phyloP scores from a whole-genome alignment of 2,329 filamentous ascomycete genomes.

The Fusarium torreyae region DNA sequence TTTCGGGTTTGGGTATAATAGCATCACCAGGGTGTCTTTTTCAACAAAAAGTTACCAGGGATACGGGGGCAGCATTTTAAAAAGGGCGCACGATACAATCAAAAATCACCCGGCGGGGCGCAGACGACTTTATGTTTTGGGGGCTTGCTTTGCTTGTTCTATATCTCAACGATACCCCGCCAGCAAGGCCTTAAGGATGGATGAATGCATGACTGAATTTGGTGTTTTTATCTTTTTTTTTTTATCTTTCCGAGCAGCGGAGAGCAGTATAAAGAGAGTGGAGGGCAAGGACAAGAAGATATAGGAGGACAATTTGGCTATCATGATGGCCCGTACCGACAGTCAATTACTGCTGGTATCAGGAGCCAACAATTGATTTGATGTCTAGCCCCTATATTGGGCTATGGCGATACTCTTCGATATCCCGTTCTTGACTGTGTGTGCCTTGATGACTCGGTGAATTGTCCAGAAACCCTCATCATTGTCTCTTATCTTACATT shows the following conservation, averaged over 20 bases:
- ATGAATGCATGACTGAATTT: constrained; percentile 48
- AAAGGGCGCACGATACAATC: constrained; percentile 48
- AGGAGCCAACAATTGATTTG: constrained; percentile 32
- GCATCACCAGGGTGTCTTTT: constrained; percentile 56
- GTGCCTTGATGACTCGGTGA: constrained; percentile 11
- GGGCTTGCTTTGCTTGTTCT: constrained; percentile 55
- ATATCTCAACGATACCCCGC: constrained; percentile 61
- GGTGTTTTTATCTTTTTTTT: constrained; percentile 21
- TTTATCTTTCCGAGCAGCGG: constrained; percentile 6
- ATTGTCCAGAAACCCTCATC: neutral
- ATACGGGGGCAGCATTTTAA: constrained; percentile 47
- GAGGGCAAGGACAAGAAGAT: constrained; percentile 5
- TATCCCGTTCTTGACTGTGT: neutral
- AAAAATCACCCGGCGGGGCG: constrained; percentile 48
- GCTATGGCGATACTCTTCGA: constrained; percentile 27
- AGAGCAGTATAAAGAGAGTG: constrained; percentile 20
- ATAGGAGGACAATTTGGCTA: constrained; percentile 13
- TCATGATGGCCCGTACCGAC: constrained; percentile 8
- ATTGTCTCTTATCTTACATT: constrained; percentile 1
- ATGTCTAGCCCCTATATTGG: constrained; percentile 36
- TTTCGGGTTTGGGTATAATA: constrained; percentile 44
- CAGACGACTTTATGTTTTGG: constrained; percentile 52
- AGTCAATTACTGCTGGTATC: constrained; percentile 5
- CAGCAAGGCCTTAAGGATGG: constrained; percentile 52
- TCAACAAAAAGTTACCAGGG: constrained; percentile 61